A percentile compares a stretch with the other conserved stretches of the same genome.
Evolutionary conservation across 2,329 filamentous ascomycete genomes (phyloP).

Genomic region (Microcyclosporella mali): DNA sequence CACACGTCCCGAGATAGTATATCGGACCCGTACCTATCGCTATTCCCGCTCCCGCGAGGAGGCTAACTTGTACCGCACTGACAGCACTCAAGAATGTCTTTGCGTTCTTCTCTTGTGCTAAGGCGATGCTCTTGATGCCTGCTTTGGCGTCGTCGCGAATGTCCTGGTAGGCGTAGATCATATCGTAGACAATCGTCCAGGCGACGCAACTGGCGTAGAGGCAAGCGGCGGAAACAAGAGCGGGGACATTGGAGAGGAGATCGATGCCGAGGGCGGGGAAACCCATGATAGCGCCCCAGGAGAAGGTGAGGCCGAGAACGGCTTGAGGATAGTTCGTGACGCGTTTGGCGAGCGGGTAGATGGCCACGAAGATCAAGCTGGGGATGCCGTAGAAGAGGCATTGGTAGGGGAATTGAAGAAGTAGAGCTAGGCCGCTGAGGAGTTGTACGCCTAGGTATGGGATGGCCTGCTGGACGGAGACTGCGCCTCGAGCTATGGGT

Average conservation of each 20-base stretch:
- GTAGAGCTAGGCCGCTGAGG: slow-evolving; percentile 63
- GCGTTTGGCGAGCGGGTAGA: slow-evolving; percentile 78
- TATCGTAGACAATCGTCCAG: slow-evolving; percentile 86
- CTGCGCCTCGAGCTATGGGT: slow-evolving; percentile 72
- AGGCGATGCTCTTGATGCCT: slow-evolving; percentile 81
- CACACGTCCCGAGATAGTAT: slow-evolving; percentile 54
- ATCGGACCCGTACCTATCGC: slow-evolving; percentile 54
- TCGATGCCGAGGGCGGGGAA: slow-evolving; percentile 78
- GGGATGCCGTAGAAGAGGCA: slow-evolving; percentile 76
- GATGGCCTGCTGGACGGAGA: slow-evolving; percentile 65
- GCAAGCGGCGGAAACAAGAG: slow-evolving; percentile 59
- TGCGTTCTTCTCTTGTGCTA: slow-evolving; percentile 70
- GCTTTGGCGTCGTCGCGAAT: slow-evolving; percentile 78
- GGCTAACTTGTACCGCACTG: slow-evolving; percentile 60
- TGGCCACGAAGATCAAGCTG: slow-evolving; percentile 64
- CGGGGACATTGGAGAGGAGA: slow-evolving; percentile 57
- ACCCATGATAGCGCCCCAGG: slow-evolving; percentile 83
- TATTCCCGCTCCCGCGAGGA: slow-evolving; percentile 64
- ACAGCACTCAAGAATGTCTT: slow-evolving; percentile 69
- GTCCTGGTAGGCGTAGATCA: slow-evolving; percentile 92
- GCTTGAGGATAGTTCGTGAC: slow-evolving; percentile 83
- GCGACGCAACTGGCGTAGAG: slow-evolving; percentile 74
- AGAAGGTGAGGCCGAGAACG: slow-evolving; percentile 77
- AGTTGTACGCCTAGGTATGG: slow-evolving; percentile 70
- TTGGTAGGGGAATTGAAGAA: slow-evolving; percentile 66